phyloP scores from a whole-genome alignment of 176 grass and related monocot species.

The Carex kokanica region DNA sequence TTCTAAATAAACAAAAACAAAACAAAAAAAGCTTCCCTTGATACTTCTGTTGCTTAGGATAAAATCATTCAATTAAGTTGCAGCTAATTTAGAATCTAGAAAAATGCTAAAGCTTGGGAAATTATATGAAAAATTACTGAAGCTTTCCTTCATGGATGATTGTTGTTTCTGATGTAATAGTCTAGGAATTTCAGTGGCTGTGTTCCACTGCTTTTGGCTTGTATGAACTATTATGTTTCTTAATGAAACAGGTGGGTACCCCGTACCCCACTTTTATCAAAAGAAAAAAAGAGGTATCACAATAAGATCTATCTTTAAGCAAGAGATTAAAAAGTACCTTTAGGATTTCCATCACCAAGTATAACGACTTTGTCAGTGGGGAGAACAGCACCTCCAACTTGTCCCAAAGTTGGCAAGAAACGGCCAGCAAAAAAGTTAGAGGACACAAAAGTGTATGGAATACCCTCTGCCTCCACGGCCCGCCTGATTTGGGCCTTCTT shows the following conservation, averaged over 20 bases:
- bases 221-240: no score
- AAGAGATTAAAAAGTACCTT: slow-evolving; percentile 26
- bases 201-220: no score
- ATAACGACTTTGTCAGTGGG: slow-evolving; percentile 31
- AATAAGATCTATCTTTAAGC: neutral
- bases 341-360: slow-evolving; percentile 36
- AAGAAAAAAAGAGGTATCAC: no score
- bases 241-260: no score
- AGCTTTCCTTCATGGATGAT: no score
- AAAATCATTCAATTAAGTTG: neutral
- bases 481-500: slow-evolving; percentile 26
- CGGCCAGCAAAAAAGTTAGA: slow-evolving; percentile 34
- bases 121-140: neutral
- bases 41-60: neutral
- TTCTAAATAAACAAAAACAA: neutral
- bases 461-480: slow-evolving; percentile 23
- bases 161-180: no score
- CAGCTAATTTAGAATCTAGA: neutral
- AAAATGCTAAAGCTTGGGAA: neutral
- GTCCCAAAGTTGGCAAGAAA: slow-evolving; percentile 33
- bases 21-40: neutral
- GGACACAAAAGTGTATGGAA: slow-evolving; percentile 33
- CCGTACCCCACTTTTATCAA: no score
- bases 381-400: slow-evolving; percentile 24
- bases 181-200: no score